A percentile compares a stretch with the other conserved stretches of the same genome.
These are phyloP conservation scores for Elongisporangium anandrum DNA, from an alignment of 352 stramenopile genomes.

Conservation along the genomic window DNA sequence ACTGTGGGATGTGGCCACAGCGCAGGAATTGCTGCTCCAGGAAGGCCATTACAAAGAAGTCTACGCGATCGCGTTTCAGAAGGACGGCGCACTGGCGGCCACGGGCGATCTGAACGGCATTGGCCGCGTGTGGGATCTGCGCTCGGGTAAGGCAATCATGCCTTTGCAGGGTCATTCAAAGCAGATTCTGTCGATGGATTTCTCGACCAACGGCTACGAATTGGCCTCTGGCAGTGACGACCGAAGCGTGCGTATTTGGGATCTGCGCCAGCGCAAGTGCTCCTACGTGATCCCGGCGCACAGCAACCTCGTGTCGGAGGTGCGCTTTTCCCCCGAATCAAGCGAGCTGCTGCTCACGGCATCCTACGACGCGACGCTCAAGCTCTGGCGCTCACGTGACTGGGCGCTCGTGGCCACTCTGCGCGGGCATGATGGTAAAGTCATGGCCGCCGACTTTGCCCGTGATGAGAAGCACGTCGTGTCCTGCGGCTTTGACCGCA, in stretches of 20 bases:
- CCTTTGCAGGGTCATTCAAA: conserved; percentile 92
- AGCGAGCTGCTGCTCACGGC: conserved; percentile 88
- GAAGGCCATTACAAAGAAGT: conserved; percentile 95
- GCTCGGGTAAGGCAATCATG: conserved; percentile 91
- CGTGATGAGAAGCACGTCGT: conserved; percentile 87
- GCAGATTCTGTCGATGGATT: conserved; percentile 93
- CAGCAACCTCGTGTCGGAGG: conserved; percentile 92
- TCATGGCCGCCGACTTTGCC: conserved; percentile 92
- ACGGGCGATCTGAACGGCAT: conserved; percentile 95
- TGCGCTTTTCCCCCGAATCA: conserved; percentile 77
- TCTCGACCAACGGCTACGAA: conserved; percentile 91
- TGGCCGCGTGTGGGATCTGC: conserved; percentile 94
- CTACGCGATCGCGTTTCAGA: conserved; percentile 95
- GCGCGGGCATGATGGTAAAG: conserved; percentile 92
- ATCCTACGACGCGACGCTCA: conserved; percentile 94
- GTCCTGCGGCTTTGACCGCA: conserved; percentile 88
- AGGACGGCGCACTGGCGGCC: conserved; percentile 89
- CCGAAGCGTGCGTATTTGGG: conserved; percentile 95
- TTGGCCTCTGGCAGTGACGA: conserved; percentile 95
- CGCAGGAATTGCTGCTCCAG: conserved; percentile 91
- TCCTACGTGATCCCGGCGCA: conserved; percentile 94
- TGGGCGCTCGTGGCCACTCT: conserved; percentile 89
- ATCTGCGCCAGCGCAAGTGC: conserved; percentile 90
- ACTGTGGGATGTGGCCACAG: conserved; percentile 96
- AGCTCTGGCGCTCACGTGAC: conserved; percentile 93